Percentiles rank a stretch among this genome's conserved stretches.
Conservation (phyloP, 441 rosid species). For the Capsella rubella region DNA sequence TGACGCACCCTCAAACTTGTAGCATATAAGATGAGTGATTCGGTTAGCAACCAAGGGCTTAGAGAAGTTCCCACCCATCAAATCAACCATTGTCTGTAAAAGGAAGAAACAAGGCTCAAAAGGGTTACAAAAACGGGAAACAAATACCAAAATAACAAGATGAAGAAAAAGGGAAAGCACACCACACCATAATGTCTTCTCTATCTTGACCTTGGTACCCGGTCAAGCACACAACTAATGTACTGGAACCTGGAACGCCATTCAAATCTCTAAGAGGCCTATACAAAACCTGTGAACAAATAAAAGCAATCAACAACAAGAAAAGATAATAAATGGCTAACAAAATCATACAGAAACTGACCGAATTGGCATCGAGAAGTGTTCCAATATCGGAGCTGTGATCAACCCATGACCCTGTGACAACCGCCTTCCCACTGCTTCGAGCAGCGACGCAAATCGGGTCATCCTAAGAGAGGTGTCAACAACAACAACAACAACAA, state of each 20-base stretch:
- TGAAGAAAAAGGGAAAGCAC: slow-evolving; percentile 1
- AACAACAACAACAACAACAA: neutral
- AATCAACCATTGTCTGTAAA: slow-evolving; percentile 84
- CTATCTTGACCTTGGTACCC: slow-evolving; percentile 93
- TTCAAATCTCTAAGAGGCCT: slow-evolving; percentile 78
- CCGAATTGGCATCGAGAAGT: slow-evolving; percentile 73
- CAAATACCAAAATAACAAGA: slow-evolving; percentile 24
- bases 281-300: slow-evolving; percentile 64
- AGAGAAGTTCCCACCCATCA: slow-evolving; percentile 95
- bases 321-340: neutral
- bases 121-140: neutral
- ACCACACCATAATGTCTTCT: slow-evolving; percentile 86
- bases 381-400: slow-evolving; percentile 78
- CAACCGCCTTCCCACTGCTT: slow-evolving; percentile 69
- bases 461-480: slow-evolving; percentile 62
- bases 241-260: slow-evolving; percentile 81
- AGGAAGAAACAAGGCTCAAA: slow-evolving; percentile 13
- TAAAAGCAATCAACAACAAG: neutral
- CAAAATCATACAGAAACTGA: slow-evolving; percentile 47
- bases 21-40: slow-evolving; percentile 93
- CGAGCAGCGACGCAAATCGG: slow-evolving; percentile 79
- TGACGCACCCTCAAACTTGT: slow-evolving; percentile 86
- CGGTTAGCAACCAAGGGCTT: slow-evolving; percentile 90
- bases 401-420: slow-evolving; percentile 83
- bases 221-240: slow-evolving; percentile 77